Base-by-base conservation (phyloP, 2,329 filamentous ascomycete genomes). In the Herpotrichia juniperi region DNA sequence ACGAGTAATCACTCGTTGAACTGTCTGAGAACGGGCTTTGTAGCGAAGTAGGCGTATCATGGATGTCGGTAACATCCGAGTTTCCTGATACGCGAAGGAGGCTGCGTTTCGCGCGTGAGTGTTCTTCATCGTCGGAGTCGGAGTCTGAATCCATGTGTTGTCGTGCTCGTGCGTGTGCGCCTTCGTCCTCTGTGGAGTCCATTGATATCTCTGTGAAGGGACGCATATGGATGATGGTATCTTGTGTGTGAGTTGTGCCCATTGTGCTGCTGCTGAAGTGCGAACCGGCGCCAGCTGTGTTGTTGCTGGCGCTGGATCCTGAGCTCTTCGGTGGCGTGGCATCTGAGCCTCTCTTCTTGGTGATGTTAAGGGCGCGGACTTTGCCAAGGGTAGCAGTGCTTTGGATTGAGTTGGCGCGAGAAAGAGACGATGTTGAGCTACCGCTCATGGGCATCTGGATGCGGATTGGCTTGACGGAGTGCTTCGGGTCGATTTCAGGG, bases 401-500 rank as follows among this genome's bases (percentile, higher is more conserved):
- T 45, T 68, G 68, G 25, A 74, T 56, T 11, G 72, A 71, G 54
- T 71, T 66, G 46, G 67, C 62, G 2, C 73, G 69, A 51, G 71
- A 73, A 24, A 62, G 49, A 10, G 62, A 59, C 5, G 66, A 59
- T 6, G 66, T 31, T 16, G 56, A 54, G 46, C 44, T 54, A 26
- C 57, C 61, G 35, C 46, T 52, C 48, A 72, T 66, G 28, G 77
- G 77, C 68, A 79, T 77, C 59, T 78, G 69, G 25, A 79, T 67
- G 47, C 69, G 70, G 35, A 74, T 64, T 5, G 69, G 65, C 48
- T 66, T 64, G 1, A 60, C 51, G 14, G 59, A 54, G 52, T 73
- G 69, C 55, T 82, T 81, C 57, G 82, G 84, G 64, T 92, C 87
- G 62, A 94, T 86, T 51, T 79, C 78, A 6, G 90, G 89, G 5